These are phyloP conservation scores for Sherardia arvensis DNA, from an alignment of 257 asterid genomes.

Conservation along the genomic window DNA sequence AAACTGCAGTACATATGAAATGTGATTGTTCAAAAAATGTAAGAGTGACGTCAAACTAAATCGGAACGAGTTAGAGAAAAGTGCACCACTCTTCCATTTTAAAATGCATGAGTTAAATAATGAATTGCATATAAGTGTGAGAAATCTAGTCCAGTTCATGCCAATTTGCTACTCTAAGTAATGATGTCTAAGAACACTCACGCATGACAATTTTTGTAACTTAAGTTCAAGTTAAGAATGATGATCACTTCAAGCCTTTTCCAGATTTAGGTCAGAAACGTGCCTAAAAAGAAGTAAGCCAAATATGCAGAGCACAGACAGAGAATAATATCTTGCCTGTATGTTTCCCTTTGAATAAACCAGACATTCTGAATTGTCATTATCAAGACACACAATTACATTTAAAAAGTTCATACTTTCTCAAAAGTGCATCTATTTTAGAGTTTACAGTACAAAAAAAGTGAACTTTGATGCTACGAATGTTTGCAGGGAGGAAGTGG, in stretches of 20 bases:
- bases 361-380: not conserved
- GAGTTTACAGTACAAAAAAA: not conserved
- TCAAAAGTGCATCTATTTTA: not conserved
- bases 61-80: too few species aligned
- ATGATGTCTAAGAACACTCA: too few species aligned
- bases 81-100: too few species aligned
- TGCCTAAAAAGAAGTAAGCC: not conserved
- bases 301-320: not conserved
- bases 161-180: too few species aligned
- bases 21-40: too few species aligned
- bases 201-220: too few species aligned
- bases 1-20: too few species aligned
- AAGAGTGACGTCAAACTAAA: too few species aligned
- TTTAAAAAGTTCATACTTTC: not conserved
- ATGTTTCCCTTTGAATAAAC: not conserved
- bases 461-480: not conserved
- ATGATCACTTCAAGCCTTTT: not conserved
- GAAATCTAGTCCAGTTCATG: too few species aligned
- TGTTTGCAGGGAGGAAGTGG: slow-evolving; percentile 62
- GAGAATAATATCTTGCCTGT: not conserved
- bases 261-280: not conserved
- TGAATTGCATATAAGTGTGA: too few species aligned
- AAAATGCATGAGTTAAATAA: too few species aligned
- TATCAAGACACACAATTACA: not conserved
- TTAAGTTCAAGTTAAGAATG: not conserved